Evolutionary conservation across 345 rosid species (phyloP).

Genomic region (Rhodamnia rubescens): DNA sequence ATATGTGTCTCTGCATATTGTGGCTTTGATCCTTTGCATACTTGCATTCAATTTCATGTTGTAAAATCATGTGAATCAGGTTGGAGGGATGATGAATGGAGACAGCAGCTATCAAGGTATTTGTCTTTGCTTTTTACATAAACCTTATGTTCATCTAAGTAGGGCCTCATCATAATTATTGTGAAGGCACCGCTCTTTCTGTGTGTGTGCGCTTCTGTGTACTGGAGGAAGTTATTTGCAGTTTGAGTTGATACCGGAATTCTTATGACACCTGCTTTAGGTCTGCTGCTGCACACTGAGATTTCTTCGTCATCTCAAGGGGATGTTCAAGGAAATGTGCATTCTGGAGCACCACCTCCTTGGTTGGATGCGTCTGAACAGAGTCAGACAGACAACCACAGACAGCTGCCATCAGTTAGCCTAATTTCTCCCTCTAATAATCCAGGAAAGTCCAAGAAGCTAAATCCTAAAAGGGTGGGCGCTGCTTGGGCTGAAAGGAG

Average conservation of each 20-base stretch:
- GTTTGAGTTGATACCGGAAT: background rate
- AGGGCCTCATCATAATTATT: background rate
- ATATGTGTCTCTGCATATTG: background rate
- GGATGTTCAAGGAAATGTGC: conserved; percentile 50
- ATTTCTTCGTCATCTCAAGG: conserved; percentile 17
- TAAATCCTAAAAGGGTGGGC: conserved; percentile 86
- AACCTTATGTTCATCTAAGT: background rate
- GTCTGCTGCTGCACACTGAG: conserved; percentile 22
- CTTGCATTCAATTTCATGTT: background rate
- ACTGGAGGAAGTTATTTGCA: background rate
- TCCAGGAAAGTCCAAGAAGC: conserved; percentile 36
- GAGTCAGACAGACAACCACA: conserved; percentile 16
- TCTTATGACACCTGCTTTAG: conserved; percentile 14
- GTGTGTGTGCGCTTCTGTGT: background rate
- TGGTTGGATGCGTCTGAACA: conserved; percentile 55
- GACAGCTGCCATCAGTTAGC: conserved; percentile 15
- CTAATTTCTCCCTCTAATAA: conserved; percentile 13
- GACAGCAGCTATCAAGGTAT: conserved; percentile 37
- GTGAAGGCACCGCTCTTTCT: background rate
- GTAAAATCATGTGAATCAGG: conserved; percentile 25
- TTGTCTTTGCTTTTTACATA: conserved; percentile 2
- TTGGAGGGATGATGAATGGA: conserved; percentile 11
- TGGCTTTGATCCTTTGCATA: background rate
- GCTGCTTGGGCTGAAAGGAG: conserved; percentile 96
- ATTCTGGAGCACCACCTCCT: conserved; percentile 79